Base-by-base conservation (phyloP, 768 basidiomycete species). In the Leccinellum rugosiceps region DNA sequence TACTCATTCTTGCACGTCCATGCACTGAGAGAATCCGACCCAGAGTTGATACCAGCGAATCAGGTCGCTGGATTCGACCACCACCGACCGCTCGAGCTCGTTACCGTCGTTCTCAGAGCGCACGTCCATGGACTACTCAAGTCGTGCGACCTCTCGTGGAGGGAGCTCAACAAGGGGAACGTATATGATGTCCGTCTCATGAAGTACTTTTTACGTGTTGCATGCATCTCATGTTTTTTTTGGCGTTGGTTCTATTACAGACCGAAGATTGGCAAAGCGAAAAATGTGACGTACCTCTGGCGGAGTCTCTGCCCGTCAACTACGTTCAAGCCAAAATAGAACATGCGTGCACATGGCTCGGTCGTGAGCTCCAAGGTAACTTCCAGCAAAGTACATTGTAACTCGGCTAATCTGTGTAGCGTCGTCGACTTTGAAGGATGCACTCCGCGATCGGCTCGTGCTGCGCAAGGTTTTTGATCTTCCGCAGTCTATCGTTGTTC, bases 221-320 rank as follows among this genome's bases (percentile, higher is more conserved):
- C 45, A 21, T 32, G 25, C 50, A 43, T 49, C 62, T 66, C 57
- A 63, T 61, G 15, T 35, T 59, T 30, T 50, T 55, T 60, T 11
- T 19, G n/a, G 26, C 28, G 14, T 25, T 43, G 55, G 46, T 62
- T 58, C 51, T 19, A 19, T 43, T 19, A 57, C 68, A 93, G 92
- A 77, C 82, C 58, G 92, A 94, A 77, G 92, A 94, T 64, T 92
- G 90, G 86, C 90, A 92, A 69, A 81, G 88, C 56, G 94, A 97
- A 61, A 94, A 94, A 73, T 88, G 86, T 63, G 92, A 92, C 19
- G 79, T 95, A 0, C 82, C 85, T 0, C 75, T 95, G 5, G 76
- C 86, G 10, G 90, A 94, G 72, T 77, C 79, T 7, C 69, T 86
- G 26, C 78, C 83, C 17, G 80, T 82, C 17, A 75, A 76, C 48